phyloP scores from a whole-genome alignment of 345 rosid species.

The Populus alba region DNA sequence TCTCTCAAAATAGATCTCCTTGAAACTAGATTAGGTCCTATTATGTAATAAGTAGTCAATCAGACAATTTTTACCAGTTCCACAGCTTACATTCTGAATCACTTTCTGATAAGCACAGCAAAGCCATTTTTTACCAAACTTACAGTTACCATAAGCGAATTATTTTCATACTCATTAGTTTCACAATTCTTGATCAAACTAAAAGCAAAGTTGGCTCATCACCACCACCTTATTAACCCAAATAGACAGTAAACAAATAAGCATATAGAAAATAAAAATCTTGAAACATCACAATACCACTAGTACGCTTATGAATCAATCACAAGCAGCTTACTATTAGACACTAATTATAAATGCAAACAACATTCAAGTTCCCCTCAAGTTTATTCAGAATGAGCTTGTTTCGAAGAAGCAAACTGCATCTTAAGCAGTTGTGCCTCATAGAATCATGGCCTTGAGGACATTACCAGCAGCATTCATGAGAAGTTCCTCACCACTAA shows the following conservation, averaged over 20 bases:
- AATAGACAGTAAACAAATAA: not conserved
- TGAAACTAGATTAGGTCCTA: not conserved
- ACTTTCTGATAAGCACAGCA: not conserved
- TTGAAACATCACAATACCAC: not conserved
- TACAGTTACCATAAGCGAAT: not conserved
- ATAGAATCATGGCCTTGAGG: conserved; percentile 29
- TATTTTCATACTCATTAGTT: not conserved
- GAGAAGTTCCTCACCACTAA: conserved; percentile 68
- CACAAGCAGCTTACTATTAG: not conserved
- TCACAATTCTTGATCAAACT: not conserved
- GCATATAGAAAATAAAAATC: not conserved
- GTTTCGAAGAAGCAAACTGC: conserved; percentile 22
- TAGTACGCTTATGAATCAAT: not conserved
- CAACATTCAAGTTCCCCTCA: not conserved
- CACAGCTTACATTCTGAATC: not conserved
- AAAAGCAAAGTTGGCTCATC: not conserved
- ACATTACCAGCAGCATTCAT: conserved; percentile 46
- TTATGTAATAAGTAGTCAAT: not conserved
- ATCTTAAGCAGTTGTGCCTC: conserved; percentile 16
- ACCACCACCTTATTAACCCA: not conserved
- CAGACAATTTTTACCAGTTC: no score
- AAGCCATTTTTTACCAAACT: not conserved
- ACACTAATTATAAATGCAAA: not conserved
- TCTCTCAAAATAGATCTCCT: not conserved
- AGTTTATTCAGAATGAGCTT: not conserved